A percentile compares a stretch with the other conserved stretches of the same genome.
These are phyloP conservation scores for Drechslerella stenobrocha DNA, from an alignment of 2,329 filamentous ascomycete species.

Conservation along the genomic window DNA sequence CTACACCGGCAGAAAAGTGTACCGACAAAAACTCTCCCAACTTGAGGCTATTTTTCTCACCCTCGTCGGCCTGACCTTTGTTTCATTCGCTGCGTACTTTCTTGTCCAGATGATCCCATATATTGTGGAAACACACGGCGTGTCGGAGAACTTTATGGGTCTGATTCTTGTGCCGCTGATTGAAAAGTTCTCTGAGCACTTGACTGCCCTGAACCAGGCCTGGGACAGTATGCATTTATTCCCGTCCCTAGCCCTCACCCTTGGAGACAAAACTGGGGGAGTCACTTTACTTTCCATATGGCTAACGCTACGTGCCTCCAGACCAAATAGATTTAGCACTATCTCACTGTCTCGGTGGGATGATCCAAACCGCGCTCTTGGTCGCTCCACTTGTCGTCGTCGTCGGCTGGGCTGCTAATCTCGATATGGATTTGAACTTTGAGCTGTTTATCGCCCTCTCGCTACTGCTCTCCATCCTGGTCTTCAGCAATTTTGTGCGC, in stretches of 20 bases:
- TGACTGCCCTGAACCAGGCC: constrained; percentile 81
- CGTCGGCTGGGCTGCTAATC: constrained; percentile 75
- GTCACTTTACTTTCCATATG: neutral
- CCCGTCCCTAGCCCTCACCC: too few species aligned
- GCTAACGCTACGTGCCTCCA: neutral
- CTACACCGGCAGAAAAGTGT: constrained; percentile 16
- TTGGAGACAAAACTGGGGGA: too few species aligned
- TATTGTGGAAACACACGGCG: constrained; percentile 55
- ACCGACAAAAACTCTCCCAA: constrained; percentile 23
- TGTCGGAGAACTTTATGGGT: constrained; percentile 66
- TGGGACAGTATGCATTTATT: constrained; percentile 67
- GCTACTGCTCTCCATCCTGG: constrained; percentile 79
- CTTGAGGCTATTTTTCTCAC: constrained; percentile 15
- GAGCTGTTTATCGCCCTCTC: constrained; percentile 82
- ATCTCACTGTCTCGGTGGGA: constrained; percentile 81
- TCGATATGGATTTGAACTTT: constrained; percentile 77
- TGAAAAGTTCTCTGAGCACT: constrained; percentile 82
- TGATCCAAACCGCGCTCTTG: constrained; percentile 84
- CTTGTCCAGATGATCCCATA: constrained; percentile 15
- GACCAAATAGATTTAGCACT: constrained; percentile 74
- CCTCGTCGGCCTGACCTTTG: constrained; percentile 16
- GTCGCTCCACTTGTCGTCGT: constrained; percentile 82
- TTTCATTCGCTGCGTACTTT: constrained; percentile 19
- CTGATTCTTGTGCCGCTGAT: constrained; percentile 79
- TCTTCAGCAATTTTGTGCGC: constrained; percentile 81